Evolutionary conservation across 208 protist genomes (phyloP).

Genomic region (Strigomonas culicis): DNA sequence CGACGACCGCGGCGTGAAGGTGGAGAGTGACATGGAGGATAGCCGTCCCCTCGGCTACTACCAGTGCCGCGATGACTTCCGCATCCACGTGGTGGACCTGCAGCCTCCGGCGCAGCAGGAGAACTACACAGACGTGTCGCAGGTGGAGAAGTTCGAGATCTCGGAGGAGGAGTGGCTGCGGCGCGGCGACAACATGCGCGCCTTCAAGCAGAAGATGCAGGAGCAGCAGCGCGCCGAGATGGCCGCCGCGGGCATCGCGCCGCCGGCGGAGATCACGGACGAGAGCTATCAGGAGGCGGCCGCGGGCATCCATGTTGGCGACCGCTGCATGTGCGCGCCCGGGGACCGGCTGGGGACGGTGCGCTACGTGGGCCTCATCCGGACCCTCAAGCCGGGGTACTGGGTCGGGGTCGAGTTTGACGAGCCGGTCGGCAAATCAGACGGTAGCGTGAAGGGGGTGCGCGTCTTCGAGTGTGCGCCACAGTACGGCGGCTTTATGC

Average conservation of each 20-base stretch:
- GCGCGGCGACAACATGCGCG: constrained; percentile 72
- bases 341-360: constrained; percentile 84
- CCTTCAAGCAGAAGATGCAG: constrained; percentile 75
- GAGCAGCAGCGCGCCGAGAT: constrained; percentile 67
- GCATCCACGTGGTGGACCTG: constrained; percentile 88
- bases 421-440: constrained; percentile 93
- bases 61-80: constrained; percentile 71
- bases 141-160: constrained; percentile 92
- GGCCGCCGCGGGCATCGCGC: constrained; percentile 43
- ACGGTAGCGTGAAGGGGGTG: constrained; percentile 90
- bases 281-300: constrained; percentile 73
- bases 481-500: constrained; percentile 83
- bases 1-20: constrained; percentile 54
- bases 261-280: constrained; percentile 41
- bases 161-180: constrained; percentile 89
- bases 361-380: constrained; percentile 83
- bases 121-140: constrained; percentile 78
- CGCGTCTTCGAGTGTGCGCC: constrained; percentile 84
- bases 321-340: constrained; percentile 78
- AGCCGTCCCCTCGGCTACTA: constrained; percentile 84
- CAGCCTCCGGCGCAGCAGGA: constrained; percentile 60
- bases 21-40: constrained; percentile 62
- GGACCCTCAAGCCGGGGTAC: constrained; percentile 79
- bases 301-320: constrained; percentile 71
- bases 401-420: constrained; percentile 94